These are phyloP conservation scores for Lactuca saligna DNA, from an alignment of 129 eudicot species.

Conservation along the genomic window DNA sequence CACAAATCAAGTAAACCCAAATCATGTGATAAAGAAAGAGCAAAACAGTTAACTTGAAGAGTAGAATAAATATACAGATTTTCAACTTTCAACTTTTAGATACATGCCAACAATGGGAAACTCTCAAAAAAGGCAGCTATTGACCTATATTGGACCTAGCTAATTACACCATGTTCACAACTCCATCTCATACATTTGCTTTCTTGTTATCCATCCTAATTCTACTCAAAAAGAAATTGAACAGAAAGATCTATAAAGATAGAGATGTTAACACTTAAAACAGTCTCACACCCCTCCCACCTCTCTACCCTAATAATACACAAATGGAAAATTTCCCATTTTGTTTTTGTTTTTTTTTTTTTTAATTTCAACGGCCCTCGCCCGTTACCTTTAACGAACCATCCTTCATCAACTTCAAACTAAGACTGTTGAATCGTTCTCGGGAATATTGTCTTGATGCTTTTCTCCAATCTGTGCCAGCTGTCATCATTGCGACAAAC, in stretches of 20 bases:
- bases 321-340: constrained; percentile 9
- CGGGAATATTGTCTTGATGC: constrained; percentile 70
- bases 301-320: constrained; percentile 11
- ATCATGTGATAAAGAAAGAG: not conserved
- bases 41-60: not conserved
- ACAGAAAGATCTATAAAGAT: not conserved
- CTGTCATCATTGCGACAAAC: constrained; percentile 58
- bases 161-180: constrained; percentile 12
- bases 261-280: not conserved
- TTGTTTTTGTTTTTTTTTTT: not conserved
- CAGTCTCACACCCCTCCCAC: not conserved
- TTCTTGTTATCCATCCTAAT: constrained; percentile 24
- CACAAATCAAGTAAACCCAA: too few relatives aligned
- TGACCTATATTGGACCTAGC: constrained; percentile 6
- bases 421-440: constrained; percentile 49
- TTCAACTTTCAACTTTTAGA: not conserved
- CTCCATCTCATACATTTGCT: constrained; percentile 19
- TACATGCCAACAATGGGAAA: not conserved
- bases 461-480: constrained; percentile 72
- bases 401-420: constrained; percentile 52
- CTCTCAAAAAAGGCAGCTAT: constrained; percentile 3
- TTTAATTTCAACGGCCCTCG: constrained; percentile 19
- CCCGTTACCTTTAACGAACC: constrained; percentile 39
- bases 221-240: constrained; percentile 5
- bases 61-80: not conserved